A percentile compares a stretch with the other conserved stretches of the same genome.
Conservation (phyloP, 2,329 filamentous ascomycete species). For the Nectriaceae sp. region DNA sequence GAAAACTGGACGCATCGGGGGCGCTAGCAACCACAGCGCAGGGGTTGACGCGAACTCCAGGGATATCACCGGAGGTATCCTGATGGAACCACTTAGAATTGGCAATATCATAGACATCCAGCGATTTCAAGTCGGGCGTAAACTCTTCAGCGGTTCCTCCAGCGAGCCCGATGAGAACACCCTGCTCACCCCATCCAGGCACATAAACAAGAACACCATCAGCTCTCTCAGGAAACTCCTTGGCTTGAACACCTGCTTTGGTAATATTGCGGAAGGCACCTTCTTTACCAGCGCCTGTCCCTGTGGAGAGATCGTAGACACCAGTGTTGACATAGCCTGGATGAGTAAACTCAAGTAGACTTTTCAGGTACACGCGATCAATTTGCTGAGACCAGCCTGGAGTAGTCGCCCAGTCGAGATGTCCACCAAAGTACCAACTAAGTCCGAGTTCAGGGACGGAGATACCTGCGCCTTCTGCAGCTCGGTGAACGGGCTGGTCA, state of each 20-base stretch:
- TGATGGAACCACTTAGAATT: conserved; percentile 63
- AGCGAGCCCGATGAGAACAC: conserved; percentile 71
- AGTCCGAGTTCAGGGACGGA: conserved; percentile 69
- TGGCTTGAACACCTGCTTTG: conserved; percentile 66
- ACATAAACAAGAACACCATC: conserved; percentile 74
- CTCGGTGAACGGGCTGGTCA: conserved; percentile 61
- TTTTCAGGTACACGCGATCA: conserved; percentile 69
- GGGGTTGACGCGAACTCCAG: conserved; percentile 56
- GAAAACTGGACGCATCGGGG: conserved; percentile 72
- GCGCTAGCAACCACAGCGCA: conserved; percentile 64
- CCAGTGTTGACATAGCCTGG: conserved; percentile 67
- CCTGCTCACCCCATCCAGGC: conserved; percentile 71
- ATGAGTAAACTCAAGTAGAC: conserved; percentile 74
- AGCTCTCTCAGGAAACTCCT: conserved; percentile 70
- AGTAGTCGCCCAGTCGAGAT: conserved; percentile 63
- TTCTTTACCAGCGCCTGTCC: conserved; percentile 57
- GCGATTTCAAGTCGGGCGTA: conserved; percentile 50
- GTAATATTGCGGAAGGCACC: conserved; percentile 76
- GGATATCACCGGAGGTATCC: conserved; percentile 54
- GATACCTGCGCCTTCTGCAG: conserved; percentile 73
- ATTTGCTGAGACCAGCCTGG: conserved; percentile 68
- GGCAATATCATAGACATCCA: conserved; percentile 71
- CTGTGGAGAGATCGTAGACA: conserved; percentile 55
- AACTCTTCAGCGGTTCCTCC: conserved; percentile 72
- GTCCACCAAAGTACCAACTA: conserved; percentile 79